These are phyloP conservation scores for Eremomyces bilateralis DNA, from an alignment of 495 filamentous ascomycete species.

Conservation along the genomic window DNA sequence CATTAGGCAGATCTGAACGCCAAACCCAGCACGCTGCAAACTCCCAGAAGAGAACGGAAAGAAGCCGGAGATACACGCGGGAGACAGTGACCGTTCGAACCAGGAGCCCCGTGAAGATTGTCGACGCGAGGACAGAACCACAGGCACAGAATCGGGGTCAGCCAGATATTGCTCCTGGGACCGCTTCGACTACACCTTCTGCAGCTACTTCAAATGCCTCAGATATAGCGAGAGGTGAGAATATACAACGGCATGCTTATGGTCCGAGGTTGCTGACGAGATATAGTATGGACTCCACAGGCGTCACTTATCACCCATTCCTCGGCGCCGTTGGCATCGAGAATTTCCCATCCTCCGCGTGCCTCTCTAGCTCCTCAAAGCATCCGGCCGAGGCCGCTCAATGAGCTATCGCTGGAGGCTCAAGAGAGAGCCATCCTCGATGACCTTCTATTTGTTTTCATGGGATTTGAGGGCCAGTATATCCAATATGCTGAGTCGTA, in stretches of 20 bases:
- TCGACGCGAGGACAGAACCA: slow-evolving; percentile 19
- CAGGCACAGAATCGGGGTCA: slow-evolving; percentile 22
- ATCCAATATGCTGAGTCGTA: slow-evolving; percentile 68
- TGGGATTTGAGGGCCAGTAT: slow-evolving; percentile 97
- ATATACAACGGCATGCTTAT: too few species aligned
- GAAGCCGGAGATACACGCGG: slow-evolving; percentile 8
- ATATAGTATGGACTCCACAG: slow-evolving; percentile 50
- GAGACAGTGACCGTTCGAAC: slow-evolving; percentile 30
- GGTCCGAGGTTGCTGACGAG: not conserved
- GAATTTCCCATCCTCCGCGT: slow-evolving; percentile 65
- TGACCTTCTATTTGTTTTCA: slow-evolving; percentile 82
- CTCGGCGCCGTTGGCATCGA: slow-evolving; percentile 66
- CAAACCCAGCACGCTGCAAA: too few species aligned
- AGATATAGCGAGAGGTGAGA: too few species aligned
- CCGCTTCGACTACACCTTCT: slow-evolving; percentile 15
- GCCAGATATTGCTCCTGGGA: slow-evolving; percentile 23
- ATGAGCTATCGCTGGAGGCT: slow-evolving; percentile 47
- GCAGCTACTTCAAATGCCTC: slow-evolving; percentile 4
- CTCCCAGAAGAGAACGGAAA: slow-evolving; percentile 10
- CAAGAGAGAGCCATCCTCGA: slow-evolving; percentile 79
- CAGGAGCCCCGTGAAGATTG: slow-evolving; percentile 41
- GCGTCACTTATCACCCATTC: slow-evolving; percentile 65
- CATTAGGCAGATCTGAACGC: too few species aligned
- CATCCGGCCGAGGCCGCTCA: slow-evolving; percentile 49
- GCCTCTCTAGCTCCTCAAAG: slow-evolving; percentile 48